Base-by-base conservation (phyloP, 257 asterid species). In the Cynanchum wilfordii region DNA sequence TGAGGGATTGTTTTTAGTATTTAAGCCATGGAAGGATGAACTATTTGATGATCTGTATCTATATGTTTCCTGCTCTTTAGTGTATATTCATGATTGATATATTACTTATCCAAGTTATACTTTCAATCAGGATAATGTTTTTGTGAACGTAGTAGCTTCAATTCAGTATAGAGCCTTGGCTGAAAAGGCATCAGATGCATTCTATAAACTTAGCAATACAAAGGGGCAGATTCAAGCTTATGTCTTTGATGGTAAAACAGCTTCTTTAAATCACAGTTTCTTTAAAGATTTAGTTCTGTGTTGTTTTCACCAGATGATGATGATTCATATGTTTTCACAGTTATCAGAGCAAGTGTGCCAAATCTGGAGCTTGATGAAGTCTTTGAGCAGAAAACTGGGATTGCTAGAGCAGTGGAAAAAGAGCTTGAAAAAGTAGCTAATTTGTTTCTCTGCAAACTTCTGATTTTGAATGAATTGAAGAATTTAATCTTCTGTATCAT, bases 91-190 rank as follows among this genome's bases (percentile, higher is more conserved):
- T 38, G 44, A 33, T 57, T 47, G 10, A 40, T 13, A 22, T 50
- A 50, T 15, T 38, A 73, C 40, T 77, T 5, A 58, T 66, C 10
- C 38, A 36, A 44, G 33, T 20, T 29, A n/a, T 30, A 12, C 57
- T 72, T 22, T 24, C 84, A 33, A 33, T 33, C 38, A 80, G 84
- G 81, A 80, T 29, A 80, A 77, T 42, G 84, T 77, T n/a, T 80
- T 80, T 24, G 77, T 80, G 50, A 73, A 38, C 16, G 60, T 77
- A 45, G 77, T 80, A 64, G 84, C 84, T 9, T 73, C 84, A 17
- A 30, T 80, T 68, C 84, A 80, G 69, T 80, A 80, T 42, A 72
- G 81, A 59, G 84, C 74, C 71, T 7, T 77, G 33, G 62, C 72
- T 36, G 79, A 80, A 13, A 70, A 70, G 20, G 79, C 81, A 19